A percentile compares a stretch with the other conserved stretches of the same genome.
phyloP scores from a whole-genome alignment of 1,284 basidiomycete genomes.

The Agaricales sp. region DNA sequence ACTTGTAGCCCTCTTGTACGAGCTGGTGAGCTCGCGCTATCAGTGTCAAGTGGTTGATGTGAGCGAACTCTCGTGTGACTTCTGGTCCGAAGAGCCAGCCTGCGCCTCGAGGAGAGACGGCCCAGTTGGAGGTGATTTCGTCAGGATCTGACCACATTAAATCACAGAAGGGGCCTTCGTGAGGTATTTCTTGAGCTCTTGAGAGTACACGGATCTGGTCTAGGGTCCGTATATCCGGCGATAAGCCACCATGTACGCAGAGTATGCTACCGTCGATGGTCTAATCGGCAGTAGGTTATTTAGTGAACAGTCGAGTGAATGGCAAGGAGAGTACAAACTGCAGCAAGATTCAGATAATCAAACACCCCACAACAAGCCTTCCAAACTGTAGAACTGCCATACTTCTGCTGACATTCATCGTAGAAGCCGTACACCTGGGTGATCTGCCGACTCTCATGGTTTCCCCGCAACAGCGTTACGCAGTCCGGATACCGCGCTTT shows the following conservation, averaged over 20 bases:
- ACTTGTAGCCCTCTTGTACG: slow-evolving; percentile 97
- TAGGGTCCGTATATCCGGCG: slow-evolving; percentile 64
- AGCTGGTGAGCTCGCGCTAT: slow-evolving; percentile 97
- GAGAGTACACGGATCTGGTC: slow-evolving; percentile 88
- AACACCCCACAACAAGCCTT: slow-evolving; percentile 98
- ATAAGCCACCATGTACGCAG: slow-evolving; percentile 89
- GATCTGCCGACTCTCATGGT: slow-evolving; percentile 98
- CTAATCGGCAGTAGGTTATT: background rate
- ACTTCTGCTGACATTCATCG: slow-evolving; percentile 97
- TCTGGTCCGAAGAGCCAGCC: slow-evolving; percentile 94
- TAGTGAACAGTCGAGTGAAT: background rate
- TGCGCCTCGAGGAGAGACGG: slow-evolving; percentile 92
- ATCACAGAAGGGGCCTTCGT: slow-evolving; percentile 99
- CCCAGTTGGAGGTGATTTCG: slow-evolving; percentile 84
- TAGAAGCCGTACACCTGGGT: slow-evolving; percentile 99
- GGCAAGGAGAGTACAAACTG: slow-evolving; percentile 40
- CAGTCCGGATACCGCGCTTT: slow-evolving; percentile 98
- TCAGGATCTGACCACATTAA: slow-evolving; percentile 98
- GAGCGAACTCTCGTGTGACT: slow-evolving; percentile 83
- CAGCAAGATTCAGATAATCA: slow-evolving; percentile 90
- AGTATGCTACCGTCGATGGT: slow-evolving; percentile 89
- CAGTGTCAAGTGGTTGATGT: slow-evolving; percentile 88
- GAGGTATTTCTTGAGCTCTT: slow-evolving; percentile 97
- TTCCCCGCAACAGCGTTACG: slow-evolving; percentile 94
- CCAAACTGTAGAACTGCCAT: slow-evolving; percentile 94